Evolutionary conservation across 306 rosid genomes (phyloP), one percentile per base, ranked within the genome.

Genomic region (Prunus mongolica): DNA sequence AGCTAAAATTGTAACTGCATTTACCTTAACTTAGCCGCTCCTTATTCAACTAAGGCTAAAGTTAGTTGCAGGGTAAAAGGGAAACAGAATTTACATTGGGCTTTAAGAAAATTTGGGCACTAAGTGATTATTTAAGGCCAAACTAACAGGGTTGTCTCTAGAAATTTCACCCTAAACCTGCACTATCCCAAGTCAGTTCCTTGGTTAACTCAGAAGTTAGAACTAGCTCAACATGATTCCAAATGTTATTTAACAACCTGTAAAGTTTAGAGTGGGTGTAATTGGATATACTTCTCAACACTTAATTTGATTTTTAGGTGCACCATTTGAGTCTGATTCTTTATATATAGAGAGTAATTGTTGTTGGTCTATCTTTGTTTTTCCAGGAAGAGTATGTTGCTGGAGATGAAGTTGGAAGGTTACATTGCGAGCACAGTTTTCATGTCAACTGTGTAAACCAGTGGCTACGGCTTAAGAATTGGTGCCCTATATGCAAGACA

Each of bases 401-500:
- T 58, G 92, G 87, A 62, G 99, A 96, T 70, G 91, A 89, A 81
- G 60, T 96, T 51, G 99, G 96, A 58, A 83, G 88, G 63, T 76
- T 96, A 82, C 76, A 55, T 55, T 96, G 99, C 41, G 90, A 88
- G 82, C 99, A 96, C 69, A 81, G 77, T 63, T 93, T 84, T 86
- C 99, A 93, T 73, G 65, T 38, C 30, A 85, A 5, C 27, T 96
- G 99, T 82, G 73, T 93, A 84, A 92, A 88, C 73, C 94, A 92
- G 46, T 96, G 99, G 99, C 80, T 96, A 74, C 84, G 88, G 81
- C 72, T 88, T 34, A 96, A 96, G 96, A 96, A 91, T 75, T 96
- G 99, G 98, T 96, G 99, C 82, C 99, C 99, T 27, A 85, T 93
- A 78, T 96, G 99, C 87, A 96, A 93, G 88, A 83, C 88, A 38